phyloP scores from a whole-genome alignment of 75 land plant species.

The Ceratopteris richardii region DNA sequence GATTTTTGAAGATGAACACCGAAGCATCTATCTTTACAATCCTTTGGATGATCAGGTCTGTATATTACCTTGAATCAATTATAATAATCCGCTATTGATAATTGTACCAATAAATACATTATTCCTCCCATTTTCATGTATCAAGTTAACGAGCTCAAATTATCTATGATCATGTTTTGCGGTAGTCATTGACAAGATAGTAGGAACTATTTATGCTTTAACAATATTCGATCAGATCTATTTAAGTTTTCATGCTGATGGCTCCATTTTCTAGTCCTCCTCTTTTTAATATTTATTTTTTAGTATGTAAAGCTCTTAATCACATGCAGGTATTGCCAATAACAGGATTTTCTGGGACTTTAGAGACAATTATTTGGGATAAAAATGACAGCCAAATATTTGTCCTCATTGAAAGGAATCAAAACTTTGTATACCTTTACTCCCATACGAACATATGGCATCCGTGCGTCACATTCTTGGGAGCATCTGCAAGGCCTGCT shows the following conservation, averaged over 20 bases:
- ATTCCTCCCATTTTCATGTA: too few relatives aligned
- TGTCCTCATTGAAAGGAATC: constrained; percentile 8
- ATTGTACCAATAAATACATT: too few relatives aligned
- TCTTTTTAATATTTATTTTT: too few relatives aligned
- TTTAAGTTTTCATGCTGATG: too few relatives aligned
- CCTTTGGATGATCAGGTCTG: constrained; percentile 19
- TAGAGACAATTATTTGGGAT: constrained; percentile 16
- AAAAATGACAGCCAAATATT: constrained; percentile 7
- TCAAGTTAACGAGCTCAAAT: too few relatives aligned
- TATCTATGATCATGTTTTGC: too few relatives aligned
- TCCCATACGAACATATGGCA: constrained; percentile 10
- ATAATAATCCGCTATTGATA: too few relatives aligned
- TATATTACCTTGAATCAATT: neutral
- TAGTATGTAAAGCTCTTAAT: too few relatives aligned
- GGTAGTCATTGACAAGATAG: too few relatives aligned
- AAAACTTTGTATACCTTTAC: constrained; percentile 17
- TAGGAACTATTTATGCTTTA: too few relatives aligned
- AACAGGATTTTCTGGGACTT: constrained; percentile 3
- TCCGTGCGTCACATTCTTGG: constrained; percentile 11
- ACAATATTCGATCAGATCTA: too few relatives aligned
- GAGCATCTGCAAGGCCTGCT: constrained; percentile 10
- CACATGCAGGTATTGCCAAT: constrained; percentile 8
- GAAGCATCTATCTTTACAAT: constrained; percentile 12
- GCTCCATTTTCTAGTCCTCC: too few relatives aligned
- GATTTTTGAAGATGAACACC: constrained; percentile 27